Base-by-base conservation (phyloP, 139 green algal genomes). In the Closterium sp. region DNA sequence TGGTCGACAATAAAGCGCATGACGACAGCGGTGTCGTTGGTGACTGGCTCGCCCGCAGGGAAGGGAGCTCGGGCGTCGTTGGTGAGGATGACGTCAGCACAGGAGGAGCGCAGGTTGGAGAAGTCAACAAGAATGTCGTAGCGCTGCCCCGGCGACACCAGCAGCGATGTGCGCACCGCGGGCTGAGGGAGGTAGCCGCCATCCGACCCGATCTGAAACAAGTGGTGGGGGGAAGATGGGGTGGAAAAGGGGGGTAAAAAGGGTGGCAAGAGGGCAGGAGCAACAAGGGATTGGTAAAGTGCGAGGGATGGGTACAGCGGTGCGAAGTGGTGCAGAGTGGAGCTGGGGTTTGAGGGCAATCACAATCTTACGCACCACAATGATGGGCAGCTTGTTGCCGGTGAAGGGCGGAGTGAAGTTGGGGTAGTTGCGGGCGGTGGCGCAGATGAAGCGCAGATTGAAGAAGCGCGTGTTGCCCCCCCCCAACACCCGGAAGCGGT, bases 401-500 rank as follows among this genome's bases (percentile, higher is more conserved):
- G 38, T 50, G 38, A 50, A 50, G 38, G 38, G 38, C 38, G 38
- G 38, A 9, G 38, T 50, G 38, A 50, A 50, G 38, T 50, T 50
- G 38, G 38, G 38, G 38, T 50, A 50, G 38, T 50, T 50, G 38
- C 38, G 38, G 38, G 38, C 7, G 7, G 38, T 50, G 38, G 38
- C 38, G 62, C 62, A 79, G 17, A 79, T 24, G 62, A 79, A 91
- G 30, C 30, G 31, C 21, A 93, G 62, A 22, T 91, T 91, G 70
- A 93, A 85, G 38, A 91, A 93, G 79, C 91, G 73, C 22, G 91
- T 87, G 13, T 93, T 91, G 32, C 5, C 70, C 0, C 9, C 91
- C 11, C 91, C 91, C 21, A 93, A 22, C 30, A 93, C 13, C 9
- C 91, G 42, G 86, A 93, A 88, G 13, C 91, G 91, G 84, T 93